Conservation (phyloP, 129 eudicot species). For the Artemisia annua region DNA sequence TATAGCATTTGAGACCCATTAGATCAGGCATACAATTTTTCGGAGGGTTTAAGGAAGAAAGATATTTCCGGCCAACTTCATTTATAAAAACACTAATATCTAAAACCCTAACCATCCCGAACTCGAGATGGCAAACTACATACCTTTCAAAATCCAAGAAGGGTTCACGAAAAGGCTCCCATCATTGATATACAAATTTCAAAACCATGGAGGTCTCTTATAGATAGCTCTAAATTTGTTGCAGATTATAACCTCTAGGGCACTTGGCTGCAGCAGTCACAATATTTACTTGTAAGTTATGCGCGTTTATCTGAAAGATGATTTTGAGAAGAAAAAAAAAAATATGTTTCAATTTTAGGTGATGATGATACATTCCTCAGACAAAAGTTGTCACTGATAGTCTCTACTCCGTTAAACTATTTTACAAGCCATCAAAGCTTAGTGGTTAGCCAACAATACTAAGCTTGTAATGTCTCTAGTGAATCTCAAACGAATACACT, state of each 20-base stretch:
- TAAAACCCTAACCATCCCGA: background rate
- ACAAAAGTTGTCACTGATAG: background rate
- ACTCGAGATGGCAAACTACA: background rate
- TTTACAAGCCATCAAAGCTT: background rate
- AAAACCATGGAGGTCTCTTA: background rate
- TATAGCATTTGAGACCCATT: too few relatives aligned
- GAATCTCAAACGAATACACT: background rate
- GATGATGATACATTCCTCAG: background rate
- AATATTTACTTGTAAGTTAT: background rate
- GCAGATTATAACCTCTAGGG: background rate
- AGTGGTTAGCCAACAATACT: too few relatives aligned
- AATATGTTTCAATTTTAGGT: background rate
- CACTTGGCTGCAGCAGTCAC: background rate
- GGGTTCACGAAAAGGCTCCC: background rate
- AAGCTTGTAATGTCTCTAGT: background rate
- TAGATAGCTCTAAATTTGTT: background rate
- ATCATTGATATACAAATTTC: background rate
- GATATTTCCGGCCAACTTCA: too few relatives aligned
- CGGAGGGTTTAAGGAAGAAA: too few relatives aligned
- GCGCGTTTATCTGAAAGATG: background rate
- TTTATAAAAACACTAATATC: too few relatives aligned
- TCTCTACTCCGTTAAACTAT: background rate
- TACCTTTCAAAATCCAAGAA: constrained; percentile 7
- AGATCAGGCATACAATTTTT: too few relatives aligned
- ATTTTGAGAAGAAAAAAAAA: too few relatives aligned